These are phyloP conservation scores for Chlorella sp. DNA, from an alignment of 139 green algal species.

Conservation along the genomic window DNA sequence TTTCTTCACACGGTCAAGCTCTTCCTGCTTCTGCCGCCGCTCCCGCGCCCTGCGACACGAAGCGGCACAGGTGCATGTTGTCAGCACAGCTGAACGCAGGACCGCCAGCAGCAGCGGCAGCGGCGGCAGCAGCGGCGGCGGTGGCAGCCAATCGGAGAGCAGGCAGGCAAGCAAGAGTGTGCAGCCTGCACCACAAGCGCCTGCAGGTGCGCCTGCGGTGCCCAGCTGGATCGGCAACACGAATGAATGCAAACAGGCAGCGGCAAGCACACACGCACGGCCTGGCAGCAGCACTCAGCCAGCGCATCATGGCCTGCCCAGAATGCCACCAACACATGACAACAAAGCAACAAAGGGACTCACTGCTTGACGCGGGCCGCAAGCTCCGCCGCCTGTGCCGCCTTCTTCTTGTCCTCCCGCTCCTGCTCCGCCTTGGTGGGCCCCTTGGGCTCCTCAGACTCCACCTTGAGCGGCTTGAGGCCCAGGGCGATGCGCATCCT, in stretches of 20 bases:
- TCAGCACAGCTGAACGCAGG: background rate
- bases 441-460: conserved; percentile 15
- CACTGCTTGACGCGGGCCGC: conserved; percentile 45
- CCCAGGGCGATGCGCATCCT: conserved; percentile 76
- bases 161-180: too few species aligned
- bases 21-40: conserved; percentile 46
- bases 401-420: conserved; percentile 43
- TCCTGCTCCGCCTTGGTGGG: conserved; percentile 39
- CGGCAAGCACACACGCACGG: background rate
- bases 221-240: background rate
- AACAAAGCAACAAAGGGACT: background rate
- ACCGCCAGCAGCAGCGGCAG: too few species aligned
- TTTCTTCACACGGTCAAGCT: conserved; percentile 52
- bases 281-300: background rate
- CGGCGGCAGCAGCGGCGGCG: background rate
- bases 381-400: background rate
- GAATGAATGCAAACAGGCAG: background rate
- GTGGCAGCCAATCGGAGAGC: background rate
- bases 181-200: too few species aligned
- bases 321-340: background rate
- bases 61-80: background rate
- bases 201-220: background rate
- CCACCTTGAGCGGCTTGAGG: conserved; percentile 68
- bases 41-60: conserved; percentile 5
- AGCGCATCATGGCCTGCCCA: background rate